Evolutionary conservation across 345 rosid genomes (phyloP), one percentile per base, ranked within the genome.

Genomic region (Gossypium rotundifolium): DNA sequence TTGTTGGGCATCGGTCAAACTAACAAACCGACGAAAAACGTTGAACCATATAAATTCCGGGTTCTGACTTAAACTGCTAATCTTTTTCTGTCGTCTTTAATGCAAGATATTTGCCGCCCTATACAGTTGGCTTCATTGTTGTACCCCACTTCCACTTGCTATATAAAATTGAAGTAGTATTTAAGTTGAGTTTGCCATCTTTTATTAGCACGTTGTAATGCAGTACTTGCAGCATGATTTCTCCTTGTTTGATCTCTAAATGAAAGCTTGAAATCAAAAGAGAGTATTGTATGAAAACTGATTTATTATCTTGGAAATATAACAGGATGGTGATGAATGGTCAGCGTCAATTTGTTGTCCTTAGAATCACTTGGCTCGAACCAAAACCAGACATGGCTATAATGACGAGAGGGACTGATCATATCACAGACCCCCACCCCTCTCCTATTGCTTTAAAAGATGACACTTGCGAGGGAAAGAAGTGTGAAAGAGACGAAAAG

Each of bases 361-460:
- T 90, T 85, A 79, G 88, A 87, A 85, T 90, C 87, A 80, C 88
- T 84, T 87, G 85, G 74, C 77, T 73, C 60, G 64, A 68, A 2
- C 78, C 81, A 81, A 83, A 87, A 80, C 85, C 84, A 87, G 88
- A 75, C 81, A 86, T 76, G 75, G 91, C 82, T 82, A 84, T 90
- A 76, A 88, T 89, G 85, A 79, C 80, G 97, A 93, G 87, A 83
- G 87, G 79, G 97, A 93, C 97, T 60, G 81, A 65, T 90, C 96
- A 77, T 74, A 68, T 76, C 80, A 71, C 10, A 80, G 81, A 77
- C 49, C 52, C 73, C 4, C 14, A 54, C 75, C 60, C 25, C 23
- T 18, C 11, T 16, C 59, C 59, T n/a, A 51, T 49, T 66, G 61
- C 48, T 74, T 57, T 38, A 60, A 76, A 71, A 71, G 38, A 33